Evolutionary conservation across 768 basidiomycete genomes (phyloP).

Genomic region (Erythrobasidium yunnanense): DNA sequence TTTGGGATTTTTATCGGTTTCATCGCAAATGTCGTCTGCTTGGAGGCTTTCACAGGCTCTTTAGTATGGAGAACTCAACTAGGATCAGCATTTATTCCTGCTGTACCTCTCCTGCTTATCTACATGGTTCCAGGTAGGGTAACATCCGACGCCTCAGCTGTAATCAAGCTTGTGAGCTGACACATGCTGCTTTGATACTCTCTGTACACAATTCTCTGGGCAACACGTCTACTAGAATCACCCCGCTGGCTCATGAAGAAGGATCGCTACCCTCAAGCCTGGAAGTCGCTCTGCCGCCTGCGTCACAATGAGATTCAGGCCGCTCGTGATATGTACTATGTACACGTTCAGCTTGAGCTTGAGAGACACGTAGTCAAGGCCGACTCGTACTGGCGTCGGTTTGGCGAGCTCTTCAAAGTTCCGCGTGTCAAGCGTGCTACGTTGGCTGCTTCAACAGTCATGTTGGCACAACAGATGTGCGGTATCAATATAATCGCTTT

Average conservation of each 20-base stretch:
- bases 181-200: too few relatives aligned
- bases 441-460: slow-evolving; percentile 21
- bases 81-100: slow-evolving; percentile 41
- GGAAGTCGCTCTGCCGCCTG: slow-evolving; percentile 40
- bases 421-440: slow-evolving; percentile 38
- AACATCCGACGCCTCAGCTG: too few relatives aligned
- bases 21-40: slow-evolving; percentile 10
- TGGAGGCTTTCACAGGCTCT: background rate
- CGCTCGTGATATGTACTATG: slow-evolving; percentile 46
- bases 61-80: slow-evolving; percentile 43
- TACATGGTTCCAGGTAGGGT: slow-evolving; percentile 16
- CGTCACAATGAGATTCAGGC: slow-evolving; percentile 42
- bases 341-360: slow-evolving; percentile 42
- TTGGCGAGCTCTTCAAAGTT: slow-evolving; percentile 43
- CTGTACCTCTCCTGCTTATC: slow-evolving; percentile 46
- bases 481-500: slow-evolving; percentile 31
- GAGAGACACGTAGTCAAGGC: slow-evolving; percentile 35
- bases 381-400: slow-evolving; percentile 42
- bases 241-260: slow-evolving; percentile 41
- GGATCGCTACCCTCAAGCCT: slow-evolving; percentile 41
- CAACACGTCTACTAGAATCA: too few relatives aligned
- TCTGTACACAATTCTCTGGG: too few relatives aligned
- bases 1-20: slow-evolving; percentile 40
- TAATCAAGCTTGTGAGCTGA: too few relatives aligned
- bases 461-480: slow-evolving; percentile 30